Percentiles rank a stretch among this genome's conserved stretches.
Conservation (phyloP, 2,329 filamentous ascomycete species). For the Cryphonectria naterciae region DNA sequence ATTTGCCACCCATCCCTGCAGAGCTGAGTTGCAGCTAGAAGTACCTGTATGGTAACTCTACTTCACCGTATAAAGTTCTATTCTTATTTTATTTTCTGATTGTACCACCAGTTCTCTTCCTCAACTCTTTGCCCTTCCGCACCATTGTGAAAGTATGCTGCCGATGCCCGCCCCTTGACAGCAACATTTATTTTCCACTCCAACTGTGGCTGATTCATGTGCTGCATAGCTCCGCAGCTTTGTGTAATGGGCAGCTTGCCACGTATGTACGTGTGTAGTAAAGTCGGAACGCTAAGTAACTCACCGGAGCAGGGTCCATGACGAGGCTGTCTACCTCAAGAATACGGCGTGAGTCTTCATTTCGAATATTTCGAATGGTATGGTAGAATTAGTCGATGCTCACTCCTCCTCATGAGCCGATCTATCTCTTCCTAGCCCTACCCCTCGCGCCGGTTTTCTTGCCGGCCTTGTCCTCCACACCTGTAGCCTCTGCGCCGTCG, state of each 20-base stretch:
- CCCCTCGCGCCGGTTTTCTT: constrained; percentile 49
- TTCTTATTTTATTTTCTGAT: not conserved
- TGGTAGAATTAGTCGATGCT: not conserved
- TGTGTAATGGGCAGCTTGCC: not conserved
- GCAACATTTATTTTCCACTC: not conserved
- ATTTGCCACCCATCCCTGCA: not conserved
- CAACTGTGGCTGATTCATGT: not conserved
- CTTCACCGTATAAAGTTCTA: not conserved
- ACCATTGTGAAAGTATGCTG: not conserved
- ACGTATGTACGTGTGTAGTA: not conserved
- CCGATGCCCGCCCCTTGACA: not conserved
- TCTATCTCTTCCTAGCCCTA: constrained; percentile 46
- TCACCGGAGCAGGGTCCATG: not conserved
- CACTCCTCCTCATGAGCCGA: not conserved
- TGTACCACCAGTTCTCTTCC: not conserved
- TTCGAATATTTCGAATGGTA: not conserved
- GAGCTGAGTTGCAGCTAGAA: not conserved
- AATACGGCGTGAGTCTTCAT: not conserved
- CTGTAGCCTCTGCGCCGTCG: constrained; percentile 58
- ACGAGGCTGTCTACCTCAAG: not conserved
- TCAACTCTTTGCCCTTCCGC: not conserved
- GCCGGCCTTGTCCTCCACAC: constrained; percentile 43
- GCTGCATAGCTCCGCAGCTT: not conserved
- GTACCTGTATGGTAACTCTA: not conserved
- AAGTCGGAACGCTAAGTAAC: not conserved